phyloP scores from a whole-genome alignment of 2,329 filamentous ascomycete genomes.

The Colletotrichum magnum region DNA sequence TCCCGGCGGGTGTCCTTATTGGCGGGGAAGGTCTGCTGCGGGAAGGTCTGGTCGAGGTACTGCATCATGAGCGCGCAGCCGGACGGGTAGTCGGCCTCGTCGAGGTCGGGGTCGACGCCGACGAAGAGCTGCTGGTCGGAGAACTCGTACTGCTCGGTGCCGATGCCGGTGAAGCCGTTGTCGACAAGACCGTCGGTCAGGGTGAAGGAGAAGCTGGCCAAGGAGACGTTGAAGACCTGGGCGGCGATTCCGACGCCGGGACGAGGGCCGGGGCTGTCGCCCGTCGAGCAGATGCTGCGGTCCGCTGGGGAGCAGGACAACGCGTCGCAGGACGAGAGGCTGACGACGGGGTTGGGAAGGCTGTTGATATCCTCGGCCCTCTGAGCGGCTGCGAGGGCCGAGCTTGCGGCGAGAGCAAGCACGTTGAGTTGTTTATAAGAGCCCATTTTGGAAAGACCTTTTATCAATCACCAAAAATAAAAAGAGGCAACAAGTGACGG shows the following conservation, averaged over 20 bases:
- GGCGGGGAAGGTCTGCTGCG: slow-evolving; percentile 1
- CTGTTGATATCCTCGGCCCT: background rate
- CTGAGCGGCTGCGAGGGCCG: background rate
- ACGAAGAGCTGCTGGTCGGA: slow-evolving; percentile 33
- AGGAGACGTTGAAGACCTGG: slow-evolving; percentile 2
- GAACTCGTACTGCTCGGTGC: slow-evolving; percentile 9
- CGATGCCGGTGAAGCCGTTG: slow-evolving; percentile 26
- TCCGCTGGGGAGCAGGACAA: slow-evolving; percentile 12
- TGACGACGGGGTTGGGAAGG: slow-evolving; percentile 4
- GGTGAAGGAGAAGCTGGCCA: slow-evolving; percentile 7
- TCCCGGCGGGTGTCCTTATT: background rate
- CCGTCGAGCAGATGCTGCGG: slow-evolving; percentile 18
- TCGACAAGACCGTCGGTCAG: slow-evolving; percentile 47
- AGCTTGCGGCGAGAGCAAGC: background rate
- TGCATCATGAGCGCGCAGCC: slow-evolving; percentile 34
- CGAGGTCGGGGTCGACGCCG: background rate
- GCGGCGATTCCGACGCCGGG: slow-evolving; percentile 14
- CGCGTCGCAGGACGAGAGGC: slow-evolving; percentile 12
- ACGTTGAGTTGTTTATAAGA: background rate
- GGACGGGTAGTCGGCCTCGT: slow-evolving; percentile 8
- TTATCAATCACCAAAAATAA: background rate
- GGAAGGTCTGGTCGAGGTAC: slow-evolving; percentile 28
- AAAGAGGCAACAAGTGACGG: background rate
- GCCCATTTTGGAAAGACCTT: background rate
- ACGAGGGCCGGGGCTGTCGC: slow-evolving; percentile 4